A percentile compares a stretch with the other conserved stretches of the same genome.
These are phyloP conservation scores for Lipomyces anomalus DNA, from an alignment of 805 yeast genomes.

Conservation along the genomic window DNA sequence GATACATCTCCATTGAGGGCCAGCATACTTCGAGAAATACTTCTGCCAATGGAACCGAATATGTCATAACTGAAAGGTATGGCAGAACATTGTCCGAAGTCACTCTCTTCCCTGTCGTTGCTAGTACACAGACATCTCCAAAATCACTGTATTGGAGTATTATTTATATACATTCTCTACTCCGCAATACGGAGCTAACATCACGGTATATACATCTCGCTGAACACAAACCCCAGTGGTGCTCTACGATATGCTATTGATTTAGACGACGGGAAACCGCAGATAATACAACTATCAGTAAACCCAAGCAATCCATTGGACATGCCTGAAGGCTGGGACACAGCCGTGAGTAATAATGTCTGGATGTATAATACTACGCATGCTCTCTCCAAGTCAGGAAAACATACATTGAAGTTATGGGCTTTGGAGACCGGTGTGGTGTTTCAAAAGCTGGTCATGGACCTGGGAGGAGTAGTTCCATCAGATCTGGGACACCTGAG, in stretches of 20 bases:
- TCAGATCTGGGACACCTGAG: constrained; percentile 21
- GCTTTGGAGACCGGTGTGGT: constrained; percentile 21
- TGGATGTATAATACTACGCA: not conserved
- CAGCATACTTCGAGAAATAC: constrained; percentile 5
- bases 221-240: constrained; percentile 25
- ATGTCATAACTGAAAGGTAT: constrained; percentile 7
- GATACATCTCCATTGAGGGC: constrained; percentile 19
- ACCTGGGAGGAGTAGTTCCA: constrained; percentile 19
- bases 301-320: not conserved
- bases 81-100: constrained; percentile 19
- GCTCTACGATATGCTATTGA: constrained; percentile 30
- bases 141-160: constrained; percentile 12
- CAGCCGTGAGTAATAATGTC: not conserved
- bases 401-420: constrained; percentile 14
- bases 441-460: constrained; percentile 20
- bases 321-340: not conserved
- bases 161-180: constrained; percentile 5
- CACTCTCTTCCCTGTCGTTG: constrained; percentile 11
- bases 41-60: constrained; percentile 3
- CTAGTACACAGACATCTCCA: constrained; percentile 4
- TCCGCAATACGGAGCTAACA: constrained; percentile 16
- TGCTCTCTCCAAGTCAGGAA: constrained; percentile 4
- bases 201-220: constrained; percentile 23
- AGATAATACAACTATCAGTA: not conserved
- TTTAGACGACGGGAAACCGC: constrained; percentile 28